phyloP scores from a whole-genome alignment of 768 basidiomycete species.

The Suillus lakei region DNA sequence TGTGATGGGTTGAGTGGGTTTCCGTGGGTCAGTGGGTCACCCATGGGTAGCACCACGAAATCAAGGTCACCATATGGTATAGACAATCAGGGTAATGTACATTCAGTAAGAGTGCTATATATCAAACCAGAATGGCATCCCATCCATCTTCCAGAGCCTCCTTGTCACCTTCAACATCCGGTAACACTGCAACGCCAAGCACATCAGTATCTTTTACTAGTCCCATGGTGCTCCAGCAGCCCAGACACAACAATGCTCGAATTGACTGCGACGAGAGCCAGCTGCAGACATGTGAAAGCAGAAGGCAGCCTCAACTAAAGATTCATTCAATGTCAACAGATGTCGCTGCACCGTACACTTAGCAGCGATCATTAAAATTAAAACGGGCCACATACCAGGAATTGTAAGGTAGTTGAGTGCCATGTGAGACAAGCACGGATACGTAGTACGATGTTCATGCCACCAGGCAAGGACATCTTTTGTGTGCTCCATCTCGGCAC shows the following conservation, averaged over 20 bases:
- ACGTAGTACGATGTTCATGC: constrained; percentile 22
- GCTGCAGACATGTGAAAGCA: constrained; percentile 31
- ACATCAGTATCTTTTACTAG: constrained; percentile 26
- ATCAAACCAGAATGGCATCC: constrained; percentile 7
- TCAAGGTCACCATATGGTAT: too few relatives aligned
- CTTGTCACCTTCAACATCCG: constrained; percentile 10
- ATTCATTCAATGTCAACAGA: constrained; percentile 13
- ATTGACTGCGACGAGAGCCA: constrained; percentile 25
- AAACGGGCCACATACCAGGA: constrained; percentile 29
- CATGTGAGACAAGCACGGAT: constrained; percentile 37
- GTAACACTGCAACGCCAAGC: constrained; percentile 15
- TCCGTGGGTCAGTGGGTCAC: background rate
- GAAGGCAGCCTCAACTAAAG: constrained; percentile 15
- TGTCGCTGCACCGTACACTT: constrained; percentile 16
- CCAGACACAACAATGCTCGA: constrained; percentile 22
- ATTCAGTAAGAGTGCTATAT: background rate
- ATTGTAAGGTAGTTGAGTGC: constrained; percentile 38
- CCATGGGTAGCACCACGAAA: background rate
- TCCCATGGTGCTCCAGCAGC: constrained; percentile 16
- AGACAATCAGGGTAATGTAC: background rate
- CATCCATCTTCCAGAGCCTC: constrained; percentile 10
- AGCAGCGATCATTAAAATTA: constrained; percentile 9
- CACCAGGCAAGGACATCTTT: constrained; percentile 36
- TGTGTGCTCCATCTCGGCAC: constrained; percentile 30
- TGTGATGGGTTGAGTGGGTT: background rate